Conservation (phyloP, 2,329 filamentous ascomycete species). For the Chrysoporthe puriensis region DNA sequence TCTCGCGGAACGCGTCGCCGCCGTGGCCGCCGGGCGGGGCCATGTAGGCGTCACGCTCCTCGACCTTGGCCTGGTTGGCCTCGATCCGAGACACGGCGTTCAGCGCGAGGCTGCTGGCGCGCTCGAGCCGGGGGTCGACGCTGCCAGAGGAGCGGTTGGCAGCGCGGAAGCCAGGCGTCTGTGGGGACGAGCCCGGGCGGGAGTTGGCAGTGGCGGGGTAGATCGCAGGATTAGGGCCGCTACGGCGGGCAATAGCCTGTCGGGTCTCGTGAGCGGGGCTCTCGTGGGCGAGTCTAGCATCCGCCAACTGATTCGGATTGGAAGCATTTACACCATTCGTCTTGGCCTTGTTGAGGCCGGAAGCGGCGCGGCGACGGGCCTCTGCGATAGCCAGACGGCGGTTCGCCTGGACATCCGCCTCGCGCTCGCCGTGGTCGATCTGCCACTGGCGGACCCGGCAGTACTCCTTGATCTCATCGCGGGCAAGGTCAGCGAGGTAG, state of each 20-base stretch:
- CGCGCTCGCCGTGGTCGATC: conserved; percentile 56
- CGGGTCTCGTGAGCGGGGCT: conserved; percentile 46
- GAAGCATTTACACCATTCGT: conserved; percentile 22
- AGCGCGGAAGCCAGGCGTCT: conserved; percentile 39
- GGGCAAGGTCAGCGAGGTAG: conserved; percentile 54
- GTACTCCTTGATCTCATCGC: conserved; percentile 66
- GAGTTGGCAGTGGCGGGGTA: conserved; percentile 35
- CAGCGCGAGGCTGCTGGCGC: conserved; percentile 53
- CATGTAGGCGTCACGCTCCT: conserved; percentile 47
- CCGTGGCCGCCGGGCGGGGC: conserved; percentile 20
- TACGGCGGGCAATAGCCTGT: conserved; percentile 45
- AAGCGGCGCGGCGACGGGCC: conserved; percentile 48
- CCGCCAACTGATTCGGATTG: conserved; percentile 10
- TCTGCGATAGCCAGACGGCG: conserved; percentile 56
- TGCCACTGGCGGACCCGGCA: conserved; percentile 64
- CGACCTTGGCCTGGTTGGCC: conserved; percentile 54
- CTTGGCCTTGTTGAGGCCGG: conserved; percentile 34
- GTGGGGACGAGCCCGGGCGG: conserved; percentile 42
- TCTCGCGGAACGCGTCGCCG: conserved; percentile 46
- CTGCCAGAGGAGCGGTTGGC: conserved; percentile 37
- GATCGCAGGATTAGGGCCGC: conserved; percentile 36
- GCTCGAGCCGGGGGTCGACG: conserved; percentile 44
- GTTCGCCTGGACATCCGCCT: conserved; percentile 53
- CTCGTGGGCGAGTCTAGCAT: conserved; percentile 23
- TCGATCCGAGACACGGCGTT: conserved; percentile 58